Conservation (phyloP, 192 early-diverging fungal species). For the Oehlia diaphana region DNA sequence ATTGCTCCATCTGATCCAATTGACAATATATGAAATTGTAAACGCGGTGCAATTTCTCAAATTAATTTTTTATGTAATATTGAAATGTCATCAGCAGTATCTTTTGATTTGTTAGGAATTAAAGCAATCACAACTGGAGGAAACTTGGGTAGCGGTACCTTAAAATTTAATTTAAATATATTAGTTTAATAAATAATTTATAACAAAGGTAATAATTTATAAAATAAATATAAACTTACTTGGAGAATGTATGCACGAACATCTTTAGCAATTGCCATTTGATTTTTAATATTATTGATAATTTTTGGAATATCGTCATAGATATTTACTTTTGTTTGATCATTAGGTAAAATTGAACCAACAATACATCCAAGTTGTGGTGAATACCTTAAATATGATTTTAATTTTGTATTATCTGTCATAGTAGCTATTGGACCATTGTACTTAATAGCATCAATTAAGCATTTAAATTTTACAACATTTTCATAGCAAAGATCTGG, state of each 20-base stretch:
- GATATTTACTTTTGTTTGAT: too few relatives aligned
- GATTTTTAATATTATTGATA: neutral
- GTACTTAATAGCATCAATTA: neutral
- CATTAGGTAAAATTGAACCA: neutral
- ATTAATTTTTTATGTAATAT: neutral
- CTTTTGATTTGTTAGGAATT: neutral
- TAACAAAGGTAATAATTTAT: neutral
- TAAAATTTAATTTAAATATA: neutral
- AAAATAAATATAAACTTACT: too few relatives aligned
- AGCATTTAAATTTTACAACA: neutral
- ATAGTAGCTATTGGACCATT: neutral
- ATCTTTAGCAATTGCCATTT: neutral
- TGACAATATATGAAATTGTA: too few relatives aligned
- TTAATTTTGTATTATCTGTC: neutral
- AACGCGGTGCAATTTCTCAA: too few relatives aligned
- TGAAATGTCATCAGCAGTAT: neutral
- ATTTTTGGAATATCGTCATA: too few relatives aligned
- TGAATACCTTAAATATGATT: neutral
- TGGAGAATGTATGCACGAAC: neutral
- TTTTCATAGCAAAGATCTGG: constrained; percentile 3
- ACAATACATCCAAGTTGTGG: neutral
- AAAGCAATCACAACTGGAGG: neutral
- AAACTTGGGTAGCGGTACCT: neutral
- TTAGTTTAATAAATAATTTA: neutral
- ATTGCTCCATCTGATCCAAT: too few relatives aligned